phyloP scores from a whole-genome alignment of 2,329 filamentous ascomycete genomes.

The Alternaria incomplexa region DNA sequence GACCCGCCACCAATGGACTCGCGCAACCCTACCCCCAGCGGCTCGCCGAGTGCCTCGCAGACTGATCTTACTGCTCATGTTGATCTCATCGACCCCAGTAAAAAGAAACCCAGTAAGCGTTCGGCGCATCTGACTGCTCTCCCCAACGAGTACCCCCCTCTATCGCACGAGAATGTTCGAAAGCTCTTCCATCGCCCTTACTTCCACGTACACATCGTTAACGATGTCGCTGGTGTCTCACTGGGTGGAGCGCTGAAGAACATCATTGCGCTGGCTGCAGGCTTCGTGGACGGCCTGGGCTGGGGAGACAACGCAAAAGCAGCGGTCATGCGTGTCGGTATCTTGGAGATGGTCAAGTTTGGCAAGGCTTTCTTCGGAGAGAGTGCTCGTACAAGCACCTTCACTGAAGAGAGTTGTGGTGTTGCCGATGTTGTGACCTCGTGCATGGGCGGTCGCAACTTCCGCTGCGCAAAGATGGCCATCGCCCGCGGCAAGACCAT shows the following conservation, averaged over 20 bases:
- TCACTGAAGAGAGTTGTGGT: conserved; percentile 95
- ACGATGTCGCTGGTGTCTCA: conserved; percentile 95
- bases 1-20: conserved; percentile 90
- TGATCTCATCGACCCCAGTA: conserved; percentile 60
- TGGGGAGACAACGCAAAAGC: conserved; percentile 99
- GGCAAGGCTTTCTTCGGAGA: conserved; percentile 91
- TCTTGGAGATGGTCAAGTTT: conserved; percentile 96
- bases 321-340: conserved; percentile 95
- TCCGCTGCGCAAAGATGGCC: conserved; percentile 88
- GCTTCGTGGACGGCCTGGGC: conserved; percentile 91
- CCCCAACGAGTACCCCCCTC: conserved; percentile 80
- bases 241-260: conserved; percentile 96
- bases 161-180: conserved; percentile 84
- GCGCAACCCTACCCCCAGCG: conserved; percentile 68
- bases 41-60: conserved; percentile 56
- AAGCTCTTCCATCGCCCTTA: conserved; percentile 93
- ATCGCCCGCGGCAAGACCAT: conserved; percentile 80
- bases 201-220: conserved; percentile 94
- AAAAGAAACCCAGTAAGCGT: conserved; percentile 62
- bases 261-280: conserved; percentile 90
- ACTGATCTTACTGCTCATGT: conserved; percentile 57
- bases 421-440: conserved; percentile 96
- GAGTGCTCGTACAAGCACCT: conserved; percentile 80
- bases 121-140: conserved; percentile 76
- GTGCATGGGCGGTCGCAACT: conserved; percentile 90